Conservation (phyloP, 257 asterid species). For the Echium plantagineum region DNA sequence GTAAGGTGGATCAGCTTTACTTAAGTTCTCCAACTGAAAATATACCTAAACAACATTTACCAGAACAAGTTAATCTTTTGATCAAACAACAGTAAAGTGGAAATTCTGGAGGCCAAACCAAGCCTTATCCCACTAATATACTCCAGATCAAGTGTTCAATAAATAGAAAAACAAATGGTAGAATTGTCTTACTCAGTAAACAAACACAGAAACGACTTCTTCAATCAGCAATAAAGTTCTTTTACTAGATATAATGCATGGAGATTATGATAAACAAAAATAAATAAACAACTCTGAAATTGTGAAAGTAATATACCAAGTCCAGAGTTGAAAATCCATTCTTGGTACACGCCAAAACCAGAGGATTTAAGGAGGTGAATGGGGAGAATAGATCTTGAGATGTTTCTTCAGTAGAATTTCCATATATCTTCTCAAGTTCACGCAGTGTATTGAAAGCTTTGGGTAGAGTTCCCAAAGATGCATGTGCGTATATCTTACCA, state of each 20-base stretch:
- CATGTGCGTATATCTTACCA: constrained; percentile 58
- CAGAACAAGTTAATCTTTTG: constrained; percentile 1
- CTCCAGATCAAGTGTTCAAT: background rate
- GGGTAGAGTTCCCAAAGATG: constrained; percentile 65
- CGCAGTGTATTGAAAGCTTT: constrained; percentile 76
- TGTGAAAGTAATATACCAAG: constrained; percentile 37
- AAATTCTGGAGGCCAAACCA: background rate
- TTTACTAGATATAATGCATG: background rate
- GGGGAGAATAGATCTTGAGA: constrained; percentile 59
- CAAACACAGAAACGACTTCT: background rate
- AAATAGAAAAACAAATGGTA: background rate
- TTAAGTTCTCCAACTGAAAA: constrained; percentile 82
- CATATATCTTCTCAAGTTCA: constrained; percentile 60
- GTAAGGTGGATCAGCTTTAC: constrained; percentile 51
- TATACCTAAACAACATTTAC: constrained; percentile 54
- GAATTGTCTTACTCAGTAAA: background rate
- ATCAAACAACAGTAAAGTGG: background rate
- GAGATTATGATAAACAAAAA: background rate
- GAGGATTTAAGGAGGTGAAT: constrained; percentile 57
- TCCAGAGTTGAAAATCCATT: constrained; percentile 69
- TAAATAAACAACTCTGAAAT: background rate
- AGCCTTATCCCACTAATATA: too few relatives aligned
- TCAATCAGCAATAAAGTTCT: background rate
- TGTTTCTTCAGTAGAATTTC: constrained; percentile 32
- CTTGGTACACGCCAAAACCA: constrained; percentile 59